Base-by-base conservation (phyloP, 192 early-diverging fungal species). In the Fimicolochytrium jonesii region DNA sequence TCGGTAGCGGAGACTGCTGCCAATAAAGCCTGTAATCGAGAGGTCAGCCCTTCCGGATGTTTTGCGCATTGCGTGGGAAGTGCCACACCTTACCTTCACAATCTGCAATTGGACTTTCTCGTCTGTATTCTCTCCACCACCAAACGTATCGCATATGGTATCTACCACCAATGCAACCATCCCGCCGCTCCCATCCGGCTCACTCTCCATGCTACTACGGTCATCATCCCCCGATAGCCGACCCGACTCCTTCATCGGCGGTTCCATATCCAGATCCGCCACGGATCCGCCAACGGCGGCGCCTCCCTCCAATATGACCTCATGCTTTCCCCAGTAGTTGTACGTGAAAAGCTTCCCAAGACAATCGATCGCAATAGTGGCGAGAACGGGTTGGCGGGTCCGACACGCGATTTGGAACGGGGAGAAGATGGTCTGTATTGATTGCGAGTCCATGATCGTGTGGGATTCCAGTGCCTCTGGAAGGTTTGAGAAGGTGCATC, bases 61-160 rank as follows among this genome's bases (percentile, higher is more conserved):
- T n/a, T n/a, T n/a, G n/a, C n/a, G n/a, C n/a, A n/a, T n/a, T n/a
- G n/a, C n/a, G n/a, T n/a, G n/a, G n/a, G n/a, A 20, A 31, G 25
- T n/a, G 20, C 4, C 25, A 23, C 3, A 33, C 18, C 30, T 41
- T 66, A 81, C 85, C 74, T 93, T 93, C 50, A 94, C 83, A 9
- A 97, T 88, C 64, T 97, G 94, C 58, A 94, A 58, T 69, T 94
- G 92, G 9, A 97, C 86, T 55, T 85, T 89, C 23, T 93, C 92
- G 51, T 88, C 88, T 0, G 89, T 92, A 32, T 74, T 69, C 56
- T 92, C 90, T 51, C 88, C 88, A 35, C 81, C 81, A 33, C 54
- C 47, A 70, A 91, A 89, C 46, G 86, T 83, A 49, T 90, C 79
- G 54, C 89, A 89, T 23, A 93, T 87, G 32, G 84, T 80, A 49